Evolutionary conservation across 768 basidiomycete species (phyloP).

Genomic region (Agrocybe chaxingu): DNA sequence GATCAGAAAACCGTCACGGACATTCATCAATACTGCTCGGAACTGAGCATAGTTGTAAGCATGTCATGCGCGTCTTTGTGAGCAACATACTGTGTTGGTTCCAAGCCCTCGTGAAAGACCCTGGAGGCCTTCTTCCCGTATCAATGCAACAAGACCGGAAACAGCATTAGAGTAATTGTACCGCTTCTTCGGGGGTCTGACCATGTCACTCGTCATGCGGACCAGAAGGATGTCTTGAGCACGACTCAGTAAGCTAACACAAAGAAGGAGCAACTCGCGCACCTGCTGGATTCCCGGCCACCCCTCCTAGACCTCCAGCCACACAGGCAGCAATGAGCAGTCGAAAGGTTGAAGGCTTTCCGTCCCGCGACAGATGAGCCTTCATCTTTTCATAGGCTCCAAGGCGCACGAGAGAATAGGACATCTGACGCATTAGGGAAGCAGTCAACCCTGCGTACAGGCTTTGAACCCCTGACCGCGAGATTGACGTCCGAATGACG

Average conservation of each 20-base stretch:
- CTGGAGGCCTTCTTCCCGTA: slow-evolving; percentile 65
- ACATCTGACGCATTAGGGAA: slow-evolving; percentile 85
- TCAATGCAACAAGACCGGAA: slow-evolving; percentile 61
- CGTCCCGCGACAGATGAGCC: slow-evolving; percentile 43
- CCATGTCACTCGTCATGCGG: slow-evolving; percentile 85
- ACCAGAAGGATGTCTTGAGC: slow-evolving; percentile 65
- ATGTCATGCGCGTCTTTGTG: background rate
- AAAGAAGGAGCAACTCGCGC: slow-evolving; percentile 14
- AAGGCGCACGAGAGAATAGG: slow-evolving; percentile 83
- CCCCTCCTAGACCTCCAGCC: slow-evolving; percentile 78
- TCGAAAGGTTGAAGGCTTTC: slow-evolving; percentile 49
- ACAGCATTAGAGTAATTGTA: slow-evolving; percentile 82
- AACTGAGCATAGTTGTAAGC: slow-evolving; percentile 16
- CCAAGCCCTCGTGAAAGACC: slow-evolving; percentile 74
- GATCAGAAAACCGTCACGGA: slow-evolving; percentile 29
- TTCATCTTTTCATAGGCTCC: slow-evolving; percentile 83
- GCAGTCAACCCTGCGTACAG: slow-evolving; percentile 82
- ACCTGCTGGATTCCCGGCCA: slow-evolving; percentile 85
- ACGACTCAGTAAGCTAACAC: background rate
- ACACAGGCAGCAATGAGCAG: slow-evolving; percentile 64
- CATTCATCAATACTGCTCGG: slow-evolving; percentile 75
- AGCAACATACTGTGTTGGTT: slow-evolving; percentile 63
- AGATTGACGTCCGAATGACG: slow-evolving; percentile 62
- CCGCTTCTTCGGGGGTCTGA: slow-evolving; percentile 68
- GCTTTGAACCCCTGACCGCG: slow-evolving; percentile 66